These are phyloP conservation scores for Caryopteris hybrid DNA, from an alignment of 305 asterid species.

Conservation along the genomic window DNA sequence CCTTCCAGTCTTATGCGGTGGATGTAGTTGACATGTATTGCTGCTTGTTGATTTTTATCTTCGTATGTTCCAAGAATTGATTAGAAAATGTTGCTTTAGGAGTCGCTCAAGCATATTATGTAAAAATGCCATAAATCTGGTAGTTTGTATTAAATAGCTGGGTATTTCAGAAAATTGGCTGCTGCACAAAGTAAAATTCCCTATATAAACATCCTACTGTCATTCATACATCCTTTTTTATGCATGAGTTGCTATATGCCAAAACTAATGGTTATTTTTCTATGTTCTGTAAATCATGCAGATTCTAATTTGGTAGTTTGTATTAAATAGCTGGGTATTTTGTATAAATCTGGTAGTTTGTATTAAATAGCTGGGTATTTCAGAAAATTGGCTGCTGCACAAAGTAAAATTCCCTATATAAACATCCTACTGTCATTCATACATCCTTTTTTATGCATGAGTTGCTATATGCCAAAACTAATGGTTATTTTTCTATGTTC, in stretches of 20 bases:
- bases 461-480: neutral
- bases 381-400: neutral
- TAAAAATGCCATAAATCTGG: neutral
- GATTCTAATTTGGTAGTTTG: constrained; percentile 49
- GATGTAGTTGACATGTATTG: neutral
- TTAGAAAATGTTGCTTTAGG: neutral
- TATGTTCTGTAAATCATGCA: constrained; percentile 29
- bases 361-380: neutral
- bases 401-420: neutral
- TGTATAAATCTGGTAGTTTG: neutral
- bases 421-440: neutral
- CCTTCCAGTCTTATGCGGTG: neutral
- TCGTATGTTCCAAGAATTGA: constrained; percentile 4
- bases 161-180: neutral
- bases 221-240: neutral
- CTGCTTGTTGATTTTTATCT: neutral
- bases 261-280: constrained; percentile 12
- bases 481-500: constrained; percentile 16
- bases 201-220: neutral
- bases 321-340: neutral
- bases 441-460: constrained; percentile 6
- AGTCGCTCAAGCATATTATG: neutral
- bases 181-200: neutral
- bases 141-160: neutral
- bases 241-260: neutral